A percentile compares a stretch with the other conserved stretches of the same genome.
phyloP scores from a whole-genome alignment of 2,329 filamentous ascomycete genomes.

The Fusarium oxysporum region DNA sequence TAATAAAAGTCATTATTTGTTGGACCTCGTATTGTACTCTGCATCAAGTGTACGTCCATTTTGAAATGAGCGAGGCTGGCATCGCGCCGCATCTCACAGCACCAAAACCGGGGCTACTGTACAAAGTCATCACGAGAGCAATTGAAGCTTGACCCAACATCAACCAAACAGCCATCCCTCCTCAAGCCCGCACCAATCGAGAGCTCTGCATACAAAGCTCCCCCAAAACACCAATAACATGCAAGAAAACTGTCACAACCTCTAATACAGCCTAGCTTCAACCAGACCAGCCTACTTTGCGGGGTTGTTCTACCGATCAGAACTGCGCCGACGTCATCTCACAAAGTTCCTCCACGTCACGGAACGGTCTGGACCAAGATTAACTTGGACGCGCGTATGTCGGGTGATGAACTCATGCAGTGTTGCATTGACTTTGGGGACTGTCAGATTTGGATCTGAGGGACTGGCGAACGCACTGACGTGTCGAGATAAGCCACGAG shows the following conservation, averaged over 20 bases:
- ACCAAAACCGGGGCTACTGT: neutral
- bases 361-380: neutral
- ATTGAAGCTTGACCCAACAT: neutral
- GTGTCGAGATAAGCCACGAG: constrained; percentile 2
- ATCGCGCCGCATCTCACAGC: neutral
- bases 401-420: neutral
- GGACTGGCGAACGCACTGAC: neutral
- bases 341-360: neutral
- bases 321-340: neutral
- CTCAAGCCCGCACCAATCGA: neutral
- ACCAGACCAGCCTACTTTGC: neutral
- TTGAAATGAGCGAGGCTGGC: neutral
- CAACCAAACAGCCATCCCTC: neutral
- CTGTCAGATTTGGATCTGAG: neutral
- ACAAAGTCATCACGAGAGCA: neutral
- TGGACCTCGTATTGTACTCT: neutral
- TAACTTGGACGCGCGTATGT: neutral
- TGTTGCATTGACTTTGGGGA: neutral
- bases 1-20: neutral
- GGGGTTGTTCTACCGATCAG: neutral
- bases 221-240: neutral
- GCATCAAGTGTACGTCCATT: neutral
- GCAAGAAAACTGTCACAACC: neutral
- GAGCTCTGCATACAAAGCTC: neutral
- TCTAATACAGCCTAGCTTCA: constrained; percentile 4